Percentiles rank a stretch among this genome's conserved stretches.
Evolutionary conservation across 176 grass and related monocot species (phyloP).

Genomic region (Bromus sterilis): DNA sequence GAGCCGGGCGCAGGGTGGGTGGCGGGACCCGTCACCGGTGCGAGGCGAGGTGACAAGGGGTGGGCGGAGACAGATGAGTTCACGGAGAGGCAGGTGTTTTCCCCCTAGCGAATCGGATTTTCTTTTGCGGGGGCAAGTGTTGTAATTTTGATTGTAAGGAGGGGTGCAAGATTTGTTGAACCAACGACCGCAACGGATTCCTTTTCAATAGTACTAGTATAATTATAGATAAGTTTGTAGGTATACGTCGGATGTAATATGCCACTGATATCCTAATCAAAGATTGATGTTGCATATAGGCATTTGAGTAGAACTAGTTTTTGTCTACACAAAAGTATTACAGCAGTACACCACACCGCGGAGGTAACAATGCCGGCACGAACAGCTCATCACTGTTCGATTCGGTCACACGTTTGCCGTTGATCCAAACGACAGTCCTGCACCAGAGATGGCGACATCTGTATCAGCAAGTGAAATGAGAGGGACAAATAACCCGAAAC

Average conservation of each 20-base stretch:
- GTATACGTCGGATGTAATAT: background rate
- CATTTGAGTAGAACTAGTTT: background rate
- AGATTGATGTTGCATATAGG: background rate
- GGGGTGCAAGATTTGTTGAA: no score
- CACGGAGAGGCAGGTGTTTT: no score
- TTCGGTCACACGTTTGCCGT: background rate
- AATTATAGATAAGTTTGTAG: no score
- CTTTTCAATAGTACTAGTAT: no score
- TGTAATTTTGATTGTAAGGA: no score
- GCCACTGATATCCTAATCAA: background rate
- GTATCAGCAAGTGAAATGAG: background rate
- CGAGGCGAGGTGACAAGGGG: no score
- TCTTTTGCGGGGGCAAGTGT: no score
- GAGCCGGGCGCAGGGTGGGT: no score
- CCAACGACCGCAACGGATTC: no score
- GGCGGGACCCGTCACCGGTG: no score
- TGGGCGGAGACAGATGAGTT: no score
- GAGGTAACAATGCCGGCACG: background rate
- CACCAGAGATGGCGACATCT: background rate
- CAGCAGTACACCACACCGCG: background rate
- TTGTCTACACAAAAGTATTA: background rate
- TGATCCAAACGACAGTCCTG: constrained; percentile 5
- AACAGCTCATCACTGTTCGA: background rate
- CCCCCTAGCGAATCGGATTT: no score
- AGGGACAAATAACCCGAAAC: background rate